A percentile compares a stretch with the other conserved stretches of the same genome.
Conservation (phyloP, 2,329 filamentous ascomycete genomes). For the Fusarium musae region DNA sequence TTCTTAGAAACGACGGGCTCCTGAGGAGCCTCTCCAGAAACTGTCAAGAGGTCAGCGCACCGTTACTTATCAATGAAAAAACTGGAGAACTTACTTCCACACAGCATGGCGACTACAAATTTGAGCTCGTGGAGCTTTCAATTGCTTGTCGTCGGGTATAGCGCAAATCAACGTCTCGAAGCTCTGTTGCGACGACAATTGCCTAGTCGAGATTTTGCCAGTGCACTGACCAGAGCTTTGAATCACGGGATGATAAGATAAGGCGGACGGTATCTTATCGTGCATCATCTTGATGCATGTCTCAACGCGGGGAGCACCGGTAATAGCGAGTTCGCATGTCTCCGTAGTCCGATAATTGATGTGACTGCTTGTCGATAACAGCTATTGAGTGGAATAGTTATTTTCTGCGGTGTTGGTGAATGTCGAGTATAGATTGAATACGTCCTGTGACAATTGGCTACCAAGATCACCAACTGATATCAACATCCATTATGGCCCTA, state of each 20-base stretch:
- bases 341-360: slow-evolving; percentile 36
- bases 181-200: slow-evolving; percentile 42
- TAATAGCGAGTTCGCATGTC: slow-evolving; percentile 35
- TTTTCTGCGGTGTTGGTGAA: neutral
- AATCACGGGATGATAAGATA: slow-evolving; percentile 49
- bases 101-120: slow-evolving; percentile 56
- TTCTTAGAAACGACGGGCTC: slow-evolving; percentile 95
- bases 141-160: slow-evolving; percentile 44
- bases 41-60: slow-evolving; percentile 58
- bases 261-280: slow-evolving; percentile 36
- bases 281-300: slow-evolving; percentile 12
- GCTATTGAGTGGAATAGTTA: neutral
- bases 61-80: neutral
- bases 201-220: slow-evolving; percentile 47
- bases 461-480: neutral
- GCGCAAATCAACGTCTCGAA: slow-evolving; percentile 39
- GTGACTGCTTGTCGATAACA: neutral
- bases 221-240: slow-evolving; percentile 45
- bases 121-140: slow-evolving; percentile 45
- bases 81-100: slow-evolving; percentile 54
- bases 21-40: slow-evolving; percentile 96
- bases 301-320: slow-evolving; percentile 40
- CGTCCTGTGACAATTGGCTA: neutral
- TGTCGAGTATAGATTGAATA: neutral
- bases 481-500: slow-evolving; percentile 52